Percentiles rank a stretch among this genome's conserved stretches.
These are phyloP conservation scores for Calocybe gambosa DNA, from an alignment of 1,284 basidiomycete species.

Conservation along the genomic window DNA sequence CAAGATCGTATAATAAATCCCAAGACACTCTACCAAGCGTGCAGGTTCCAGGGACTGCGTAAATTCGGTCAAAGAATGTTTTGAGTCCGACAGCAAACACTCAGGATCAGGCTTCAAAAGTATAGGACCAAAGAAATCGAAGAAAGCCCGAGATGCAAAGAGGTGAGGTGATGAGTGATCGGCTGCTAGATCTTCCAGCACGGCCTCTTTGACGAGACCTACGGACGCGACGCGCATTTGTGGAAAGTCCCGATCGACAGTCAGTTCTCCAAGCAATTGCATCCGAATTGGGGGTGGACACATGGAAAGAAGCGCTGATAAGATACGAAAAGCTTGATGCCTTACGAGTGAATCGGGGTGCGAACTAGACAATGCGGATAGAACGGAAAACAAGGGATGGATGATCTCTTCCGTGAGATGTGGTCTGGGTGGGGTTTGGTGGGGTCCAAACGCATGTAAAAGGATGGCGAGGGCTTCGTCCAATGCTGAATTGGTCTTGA, in stretches of 20 bases:
- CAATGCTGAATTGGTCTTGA: conserved; percentile 24
- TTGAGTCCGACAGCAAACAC: conserved; percentile 11
- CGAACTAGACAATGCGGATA: conserved; percentile 51
- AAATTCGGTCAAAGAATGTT: conserved; percentile 11
- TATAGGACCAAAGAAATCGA: conserved; percentile 45
- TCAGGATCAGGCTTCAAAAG: conserved; percentile 43
- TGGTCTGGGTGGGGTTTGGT: conserved; percentile 13
- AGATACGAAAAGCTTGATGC: conserved; percentile 51
- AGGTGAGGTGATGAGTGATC: conserved; percentile 27
- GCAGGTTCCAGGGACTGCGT: conserved; percentile 14
- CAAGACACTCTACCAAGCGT: conserved; percentile 16
- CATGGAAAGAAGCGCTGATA: conserved; percentile 45
- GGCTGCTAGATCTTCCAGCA: conserved; percentile 49
- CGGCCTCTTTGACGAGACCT: conserved; percentile 59
- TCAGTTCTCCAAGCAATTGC: conserved; percentile 47
- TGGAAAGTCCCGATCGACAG: conserved; percentile 40
- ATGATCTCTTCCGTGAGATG: conserved; percentile 39
- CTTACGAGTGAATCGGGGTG: conserved; percentile 54
- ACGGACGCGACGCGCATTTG: conserved; percentile 64
- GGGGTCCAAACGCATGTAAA: conserved; percentile 34
- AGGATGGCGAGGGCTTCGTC: conserved; percentile 57
- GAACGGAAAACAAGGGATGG: conserved; percentile 39
- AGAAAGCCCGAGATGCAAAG: conserved; percentile 43
- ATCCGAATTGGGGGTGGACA: conserved; percentile 43
- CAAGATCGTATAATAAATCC: conserved; percentile 17